phyloP scores from a whole-genome alignment of 2,329 filamentous ascomycete species.

The Ilyonectria mors-panacis region DNA sequence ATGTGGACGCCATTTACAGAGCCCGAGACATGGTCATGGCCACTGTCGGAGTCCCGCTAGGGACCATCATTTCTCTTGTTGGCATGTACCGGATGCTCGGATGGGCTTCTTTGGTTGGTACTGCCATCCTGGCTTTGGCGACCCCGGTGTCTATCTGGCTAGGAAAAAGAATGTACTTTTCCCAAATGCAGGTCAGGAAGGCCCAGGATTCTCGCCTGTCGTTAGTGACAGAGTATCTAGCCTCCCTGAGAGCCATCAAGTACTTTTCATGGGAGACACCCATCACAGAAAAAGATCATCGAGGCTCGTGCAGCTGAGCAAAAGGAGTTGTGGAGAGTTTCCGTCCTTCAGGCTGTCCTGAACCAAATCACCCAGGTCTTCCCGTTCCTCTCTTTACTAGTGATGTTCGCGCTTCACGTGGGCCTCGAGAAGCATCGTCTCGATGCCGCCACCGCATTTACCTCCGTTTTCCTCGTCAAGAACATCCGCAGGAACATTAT shows the following conservation, averaged over 20 bases:
- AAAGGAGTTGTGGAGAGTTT: constrained; percentile 67
- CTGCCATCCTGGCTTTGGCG: constrained; percentile 61
- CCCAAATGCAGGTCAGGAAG: constrained; percentile 67
- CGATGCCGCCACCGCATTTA: constrained; percentile 71
- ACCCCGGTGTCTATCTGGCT: constrained; percentile 67
- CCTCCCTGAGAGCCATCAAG: constrained; percentile 71
- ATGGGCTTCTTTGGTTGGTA: constrained; percentile 69
- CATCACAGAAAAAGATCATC: constrained; percentile 66
- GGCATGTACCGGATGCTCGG: constrained; percentile 70
- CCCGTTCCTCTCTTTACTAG: constrained; percentile 65
- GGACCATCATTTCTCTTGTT: constrained; percentile 63
- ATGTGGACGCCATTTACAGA: constrained; percentile 68
- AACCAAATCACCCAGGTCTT: constrained; percentile 67
- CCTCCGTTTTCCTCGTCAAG: constrained; percentile 67
- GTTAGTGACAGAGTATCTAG: constrained; percentile 70
- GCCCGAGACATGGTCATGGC: constrained; percentile 67
- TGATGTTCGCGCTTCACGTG: constrained; percentile 69
- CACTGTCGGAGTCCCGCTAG: constrained; percentile 61
- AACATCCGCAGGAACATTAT: constrained; percentile 67
- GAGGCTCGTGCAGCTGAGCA: constrained; percentile 66
- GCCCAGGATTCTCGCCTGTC: constrained; percentile 72
- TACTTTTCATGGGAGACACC: constrained; percentile 73
- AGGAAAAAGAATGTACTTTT: constrained; percentile 63
- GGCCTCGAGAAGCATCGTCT: constrained; percentile 63
- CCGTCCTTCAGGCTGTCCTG: constrained; percentile 62